Base-by-base conservation (phyloP, 2,329 filamentous ascomycete genomes). In the Alternaria postmessia region DNA sequence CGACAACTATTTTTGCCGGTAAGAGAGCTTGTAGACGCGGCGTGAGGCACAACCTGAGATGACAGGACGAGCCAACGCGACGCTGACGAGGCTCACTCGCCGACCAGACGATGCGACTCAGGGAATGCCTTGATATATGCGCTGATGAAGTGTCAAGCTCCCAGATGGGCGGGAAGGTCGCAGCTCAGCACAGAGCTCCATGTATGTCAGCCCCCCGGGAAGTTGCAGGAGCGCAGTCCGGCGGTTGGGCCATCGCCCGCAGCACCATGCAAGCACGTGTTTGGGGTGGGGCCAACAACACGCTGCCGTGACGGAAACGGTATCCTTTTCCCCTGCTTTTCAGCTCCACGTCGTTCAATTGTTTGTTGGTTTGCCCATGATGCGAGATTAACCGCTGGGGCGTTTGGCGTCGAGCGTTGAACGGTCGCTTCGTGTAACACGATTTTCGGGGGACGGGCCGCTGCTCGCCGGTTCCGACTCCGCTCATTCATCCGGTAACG, bases 381-480 rank as follows among this genome's bases (percentile, higher is more conserved):
- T 32, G 56, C 36, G 54, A 51, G 38, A 14, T 42, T 28, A 38
- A 47, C 22, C 20, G 39, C 39, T 24, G 22, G 41, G 41, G 32
- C 32, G 32, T 34, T 34, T 34, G 41, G 46, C 51, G 34, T 61
- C 59, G 20, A 36, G 18, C 41, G 38, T 49, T 36, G 47, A 39
- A 52, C 56, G 34, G 47, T 42, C 54, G 54, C 32, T 46, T 44
- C 32, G 47, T 44, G 39, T 42, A 32, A 54, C 51, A 48, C 18
- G 8, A 59, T 58, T 56, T 49, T 52, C 62, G 67, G 68, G 65
- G 58, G 51, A 58, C 72, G 73, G 73, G 51, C 73, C 72, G 73
- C 70, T 67, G 67, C 69, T 18, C 39, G 8, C 39, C 18, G 61
- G 65, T 52, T 67, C 68, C 67, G 65, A 66, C 65, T 65, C 62